These are phyloP conservation scores for Penicillium odoratum DNA, from an alignment of 495 filamentous ascomycete genomes.

Conservation along the genomic window DNA sequence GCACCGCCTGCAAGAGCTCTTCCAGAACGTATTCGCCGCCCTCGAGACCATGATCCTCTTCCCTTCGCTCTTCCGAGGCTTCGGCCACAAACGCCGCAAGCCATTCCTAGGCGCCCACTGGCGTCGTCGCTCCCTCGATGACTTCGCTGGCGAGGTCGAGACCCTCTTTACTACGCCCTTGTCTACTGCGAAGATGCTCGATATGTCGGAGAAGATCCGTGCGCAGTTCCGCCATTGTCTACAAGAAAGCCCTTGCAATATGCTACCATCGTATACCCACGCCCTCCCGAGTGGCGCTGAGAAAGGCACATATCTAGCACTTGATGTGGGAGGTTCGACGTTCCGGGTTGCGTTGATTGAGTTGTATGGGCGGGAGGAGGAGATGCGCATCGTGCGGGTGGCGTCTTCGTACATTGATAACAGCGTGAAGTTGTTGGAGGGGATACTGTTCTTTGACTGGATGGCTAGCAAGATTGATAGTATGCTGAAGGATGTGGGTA, in stretches of 20 bases:
- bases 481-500: constrained; percentile 44
- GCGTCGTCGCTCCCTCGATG: constrained; percentile 50
- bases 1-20: constrained; percentile 54
- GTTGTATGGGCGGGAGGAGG: constrained; percentile 49
- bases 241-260: constrained; percentile 55
- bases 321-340: constrained; percentile 69
- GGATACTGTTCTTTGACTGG: constrained; percentile 66
- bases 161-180: constrained; percentile 48
- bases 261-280: constrained; percentile 68
- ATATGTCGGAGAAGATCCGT: constrained; percentile 60
- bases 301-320: constrained; percentile 57
- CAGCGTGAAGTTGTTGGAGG: constrained; percentile 51
- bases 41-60: constrained; percentile 54
- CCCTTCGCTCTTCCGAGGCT: constrained; percentile 47
- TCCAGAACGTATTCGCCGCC: constrained; percentile 52
- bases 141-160: constrained; percentile 52
- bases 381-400: constrained; percentile 52
- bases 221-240: constrained; percentile 57
- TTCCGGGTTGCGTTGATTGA: constrained; percentile 64
- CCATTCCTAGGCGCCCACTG: constrained; percentile 38
- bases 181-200: constrained; percentile 42
- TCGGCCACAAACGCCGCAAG: constrained; percentile 36
- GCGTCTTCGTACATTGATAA: constrained; percentile 56
- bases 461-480: constrained; percentile 62
- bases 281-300: constrained; percentile 61